Percentiles rank a stretch among this genome's conserved stretches.
phyloP scores from a whole-genome alignment of 106 monocot species.

The Dioscorea dumetorum region DNA sequence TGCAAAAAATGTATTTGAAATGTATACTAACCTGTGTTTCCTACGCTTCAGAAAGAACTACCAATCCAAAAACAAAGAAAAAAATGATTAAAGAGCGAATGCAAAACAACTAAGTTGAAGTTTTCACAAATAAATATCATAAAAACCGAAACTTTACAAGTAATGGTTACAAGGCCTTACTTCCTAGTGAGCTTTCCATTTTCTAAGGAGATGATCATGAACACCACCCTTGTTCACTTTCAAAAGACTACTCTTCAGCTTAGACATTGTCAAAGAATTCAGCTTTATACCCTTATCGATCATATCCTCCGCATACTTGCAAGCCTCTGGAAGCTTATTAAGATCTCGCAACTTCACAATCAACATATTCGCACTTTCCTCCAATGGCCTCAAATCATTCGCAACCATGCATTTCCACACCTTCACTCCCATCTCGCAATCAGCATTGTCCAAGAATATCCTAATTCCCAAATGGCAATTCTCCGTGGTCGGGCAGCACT shows the following conservation, averaged over 20 bases:
- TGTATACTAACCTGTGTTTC: too few species aligned
- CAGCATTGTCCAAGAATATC: conserved; percentile 28
- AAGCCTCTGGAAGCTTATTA: conserved; percentile 62
- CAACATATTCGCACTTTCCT: conserved; percentile 53
- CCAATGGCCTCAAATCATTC: conserved; percentile 28
- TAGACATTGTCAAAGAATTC: conserved; percentile 49
- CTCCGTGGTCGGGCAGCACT: conserved; percentile 22
- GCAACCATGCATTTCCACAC: conserved; percentile 59
- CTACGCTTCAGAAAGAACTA: too few species aligned
- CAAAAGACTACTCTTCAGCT: conserved; percentile 40
- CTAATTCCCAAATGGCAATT: conserved; percentile 28
- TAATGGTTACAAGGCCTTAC: background rate
- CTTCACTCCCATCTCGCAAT: conserved; percentile 30
- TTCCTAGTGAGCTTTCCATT: conserved; percentile 60
- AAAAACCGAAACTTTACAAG: too few species aligned
- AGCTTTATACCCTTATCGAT: conserved; percentile 72
- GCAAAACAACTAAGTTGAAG: too few species aligned
- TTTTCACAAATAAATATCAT: too few species aligned
- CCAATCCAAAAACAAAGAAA: too few species aligned
- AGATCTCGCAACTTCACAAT: conserved; percentile 20
- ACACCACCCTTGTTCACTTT: conserved; percentile 44
- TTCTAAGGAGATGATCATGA: conserved; percentile 47
- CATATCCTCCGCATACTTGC: conserved; percentile 69
- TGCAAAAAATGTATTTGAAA: too few species aligned
- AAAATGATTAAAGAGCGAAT: too few species aligned